Base-by-base conservation (phyloP, 768 basidiomycete species). In the Punctularia strigosozonata region DNA sequence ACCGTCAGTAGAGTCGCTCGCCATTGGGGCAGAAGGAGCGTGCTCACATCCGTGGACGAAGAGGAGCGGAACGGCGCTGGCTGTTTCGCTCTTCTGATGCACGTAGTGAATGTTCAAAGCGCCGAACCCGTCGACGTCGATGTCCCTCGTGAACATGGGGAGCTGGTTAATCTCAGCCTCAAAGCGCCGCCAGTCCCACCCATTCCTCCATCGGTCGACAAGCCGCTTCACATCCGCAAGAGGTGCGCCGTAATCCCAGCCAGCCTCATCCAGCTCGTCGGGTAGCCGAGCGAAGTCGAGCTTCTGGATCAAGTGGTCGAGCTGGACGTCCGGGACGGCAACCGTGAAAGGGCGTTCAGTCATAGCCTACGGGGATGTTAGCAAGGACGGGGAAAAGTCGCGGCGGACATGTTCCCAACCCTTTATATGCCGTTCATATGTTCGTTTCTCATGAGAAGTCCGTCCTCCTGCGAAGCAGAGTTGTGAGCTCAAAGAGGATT, bases 31-130 rank as follows among this genome's bases (percentile, higher is more conserved):
- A 34, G 19, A 8, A 8, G n/a, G 10, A 19, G 18, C 10, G 10
- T 10, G 56, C 63, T 19, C 38, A 60, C 75, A 76, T 35, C 75
- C 75, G 38, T 77, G 74, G 22, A 75, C 64, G 37, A 69, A 76
- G 19, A 77, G 51, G 17, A 77, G 47, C 1, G 75, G 73, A 22
- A 77, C 68, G 0, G 75, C 73, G 14, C 52, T 28, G n/a, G 40
- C 39, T 24, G 39, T 35, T 2, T 24, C 39, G 42, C 73, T 73
- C 48, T 56, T 61, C 51, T 68, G 56, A 46, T 75, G 71, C 13
- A 74, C 62, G 34, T 71, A 76, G 43, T 76, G 72, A 6, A 74
- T 61, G 42, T 68, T 62, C 31, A 72, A 51, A 5, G 53, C 47
- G 10, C 31, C 43, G 23, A 43, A 42, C 7, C 43, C 43, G n/a